A percentile compares a stretch with the other conserved stretches of the same genome.
Evolutionary conservation across 2,329 filamentous ascomycete species (phyloP).

Genomic region (Aspergillus neotritici): DNA sequence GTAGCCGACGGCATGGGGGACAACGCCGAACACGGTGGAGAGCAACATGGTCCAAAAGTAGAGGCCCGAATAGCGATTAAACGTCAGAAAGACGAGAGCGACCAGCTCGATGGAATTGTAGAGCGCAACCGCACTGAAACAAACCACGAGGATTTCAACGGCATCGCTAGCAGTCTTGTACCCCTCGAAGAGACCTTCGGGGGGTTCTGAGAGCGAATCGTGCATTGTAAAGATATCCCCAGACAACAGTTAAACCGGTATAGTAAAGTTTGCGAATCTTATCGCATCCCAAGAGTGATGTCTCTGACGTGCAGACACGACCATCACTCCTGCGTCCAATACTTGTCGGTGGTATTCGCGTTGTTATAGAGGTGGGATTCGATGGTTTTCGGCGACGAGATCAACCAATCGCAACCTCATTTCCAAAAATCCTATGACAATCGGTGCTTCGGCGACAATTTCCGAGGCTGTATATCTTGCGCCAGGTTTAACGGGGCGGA

Average conservation of each 20-base stretch:
- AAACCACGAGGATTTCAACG: constrained; percentile 26
- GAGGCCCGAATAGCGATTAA: constrained; percentile 31
- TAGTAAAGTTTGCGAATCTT: too few species aligned
- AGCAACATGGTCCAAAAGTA: constrained; percentile 40
- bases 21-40: constrained; percentile 32
- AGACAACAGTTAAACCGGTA: background rate
- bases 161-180: constrained; percentile 19
- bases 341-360: too few species aligned
- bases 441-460: too few species aligned
- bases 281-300: too few species aligned
- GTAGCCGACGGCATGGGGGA: constrained; percentile 36
- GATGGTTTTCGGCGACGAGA: too few species aligned
- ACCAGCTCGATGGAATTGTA: constrained; percentile 46
- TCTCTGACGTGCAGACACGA: too few species aligned
- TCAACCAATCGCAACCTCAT: too few species aligned
- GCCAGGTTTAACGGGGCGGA: too few species aligned
- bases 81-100: constrained; percentile 34
- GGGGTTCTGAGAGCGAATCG: constrained; percentile 15
- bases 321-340: too few species aligned
- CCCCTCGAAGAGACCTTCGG: constrained; percentile 26
- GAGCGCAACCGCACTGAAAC: constrained; percentile 36
- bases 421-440: too few species aligned
- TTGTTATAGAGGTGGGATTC: too few species aligned
- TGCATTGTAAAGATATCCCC: constrained; percentile 6
- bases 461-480: too few species aligned